Evolutionary conservation across 2,329 filamentous ascomycete genomes (phyloP), one percentile per base, ranked within the genome.

Genomic region (Arthrobotrys pseudoclavata): DNA sequence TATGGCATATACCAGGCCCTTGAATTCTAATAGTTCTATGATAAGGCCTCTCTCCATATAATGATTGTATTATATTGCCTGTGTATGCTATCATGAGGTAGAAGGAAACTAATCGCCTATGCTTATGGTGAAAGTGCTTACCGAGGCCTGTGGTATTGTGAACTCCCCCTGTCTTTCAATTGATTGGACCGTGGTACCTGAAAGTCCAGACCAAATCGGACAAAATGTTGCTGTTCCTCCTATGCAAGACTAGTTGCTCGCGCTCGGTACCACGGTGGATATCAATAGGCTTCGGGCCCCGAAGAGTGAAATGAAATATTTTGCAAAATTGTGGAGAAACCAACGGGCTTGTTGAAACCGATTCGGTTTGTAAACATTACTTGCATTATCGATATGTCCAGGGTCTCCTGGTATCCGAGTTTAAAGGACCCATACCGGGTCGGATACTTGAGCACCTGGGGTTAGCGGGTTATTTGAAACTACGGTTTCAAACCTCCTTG

Each of bases 401-500:
- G 53, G 53, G 4, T 42, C 34, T 37, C 53, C 53, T 40, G 22
- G 53, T 24, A 5, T 34, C 31, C 31, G 4, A 34, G 31, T 34
- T 34, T 9, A 9, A 29, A 29, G 4, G 7, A 29, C 3, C 7
- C 29, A 3, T 29, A 29, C n/a, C n/a, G n/a, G n/a, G 7, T 3
- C 29, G 7, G 7, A 7, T 7, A 29, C 29, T 29, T 7, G 29
- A 29, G 7, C 29, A 29, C 31, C 7, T 9, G 7, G 31, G 12
- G 6, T 9, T 34, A 9, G 31, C 26, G 48, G 20, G 20, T 13
- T 42, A 69, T 34, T 60, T 69, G 64, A 69, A 69, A 69, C 50
- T 13, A 18, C 20, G 22, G 63, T 68, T 68, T 68, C 63, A 47
- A 57, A 24, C 24, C 57, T 9, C 7, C 12, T 34, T 34, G 1